Evolutionary conservation across 768 basidiomycete species (phyloP).

Genomic region (Pleurotus djamor): DNA sequence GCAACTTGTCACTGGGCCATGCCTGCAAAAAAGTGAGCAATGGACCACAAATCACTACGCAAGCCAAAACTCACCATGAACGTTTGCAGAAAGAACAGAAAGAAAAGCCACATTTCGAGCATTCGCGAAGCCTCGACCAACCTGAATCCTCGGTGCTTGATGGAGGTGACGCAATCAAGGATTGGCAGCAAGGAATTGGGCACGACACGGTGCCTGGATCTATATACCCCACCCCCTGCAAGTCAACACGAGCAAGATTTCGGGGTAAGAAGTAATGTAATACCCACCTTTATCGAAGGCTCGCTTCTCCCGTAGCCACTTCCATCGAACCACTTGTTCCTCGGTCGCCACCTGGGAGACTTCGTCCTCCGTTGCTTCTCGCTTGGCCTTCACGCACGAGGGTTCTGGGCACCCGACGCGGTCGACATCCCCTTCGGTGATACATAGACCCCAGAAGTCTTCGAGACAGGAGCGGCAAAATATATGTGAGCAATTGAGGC

Average conservation of each 20-base stretch:
- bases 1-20: slow-evolving; percentile 76
- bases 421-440: slow-evolving; percentile 74
- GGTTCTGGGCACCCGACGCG: slow-evolving; percentile 82
- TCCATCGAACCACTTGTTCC: slow-evolving; percentile 69
- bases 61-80: slow-evolving; percentile 56
- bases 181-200: slow-evolving; percentile 78
- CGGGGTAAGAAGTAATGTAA: neutral
- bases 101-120: slow-evolving; percentile 67
- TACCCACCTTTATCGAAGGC: slow-evolving; percentile 66
- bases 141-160: slow-evolving; percentile 50
- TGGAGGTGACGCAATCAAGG: slow-evolving; percentile 63
- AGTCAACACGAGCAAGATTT: neutral
- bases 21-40: slow-evolving; percentile 46
- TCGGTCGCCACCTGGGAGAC: slow-evolving; percentile 69
- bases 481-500: slow-evolving; percentile 70
- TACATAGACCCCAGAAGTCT: slow-evolving; percentile 82
- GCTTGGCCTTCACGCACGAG: slow-evolving; percentile 65
- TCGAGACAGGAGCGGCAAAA: slow-evolving; percentile 82
- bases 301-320: slow-evolving; percentile 72
- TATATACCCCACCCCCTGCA: slow-evolving; percentile 17
- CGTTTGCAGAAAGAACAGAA: slow-evolving; percentile 84
- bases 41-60: neutral
- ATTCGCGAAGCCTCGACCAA: slow-evolving; percentile 74
- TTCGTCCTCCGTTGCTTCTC: slow-evolving; percentile 67
- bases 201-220: slow-evolving; percentile 83